These are phyloP conservation scores for Chlamydomonas urium DNA, from an alignment of 139 green algal genomes.

Conservation along the genomic window DNA sequence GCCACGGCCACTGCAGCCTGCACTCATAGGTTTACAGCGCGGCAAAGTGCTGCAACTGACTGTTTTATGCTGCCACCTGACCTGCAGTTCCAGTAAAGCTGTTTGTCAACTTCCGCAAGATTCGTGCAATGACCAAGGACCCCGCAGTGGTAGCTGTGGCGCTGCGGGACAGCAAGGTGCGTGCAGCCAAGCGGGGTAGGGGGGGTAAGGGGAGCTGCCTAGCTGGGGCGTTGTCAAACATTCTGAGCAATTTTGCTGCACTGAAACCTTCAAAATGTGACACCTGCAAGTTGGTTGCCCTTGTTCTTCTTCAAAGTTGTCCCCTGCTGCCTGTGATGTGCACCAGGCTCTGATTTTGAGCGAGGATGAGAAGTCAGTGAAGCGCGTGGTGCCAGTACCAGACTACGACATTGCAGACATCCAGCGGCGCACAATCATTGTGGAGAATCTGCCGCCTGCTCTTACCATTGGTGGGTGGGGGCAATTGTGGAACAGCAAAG, in stretches of 20 bases:
- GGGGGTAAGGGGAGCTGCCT: too few species aligned
- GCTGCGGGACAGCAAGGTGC: slow-evolving; percentile 23
- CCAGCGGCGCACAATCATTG: slow-evolving; percentile 45
- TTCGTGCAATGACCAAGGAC: slow-evolving; percentile 45
- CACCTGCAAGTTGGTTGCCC: too few species aligned
- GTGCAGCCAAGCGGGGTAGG: too few species aligned
- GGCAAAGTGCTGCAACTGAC: too few species aligned
- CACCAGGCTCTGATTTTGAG: slow-evolving; percentile 1
- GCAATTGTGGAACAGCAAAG: too few species aligned
- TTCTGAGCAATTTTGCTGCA: too few species aligned
- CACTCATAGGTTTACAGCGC: too few species aligned
- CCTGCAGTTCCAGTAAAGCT: slow-evolving; percentile 55
- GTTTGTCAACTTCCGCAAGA: slow-evolving; percentile 56
- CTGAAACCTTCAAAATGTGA: too few species aligned
- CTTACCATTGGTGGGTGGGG: slow-evolving; percentile 56
- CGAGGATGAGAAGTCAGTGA: neutral
- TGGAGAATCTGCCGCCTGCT: slow-evolving; percentile 47
- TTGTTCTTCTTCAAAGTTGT: too few species aligned
- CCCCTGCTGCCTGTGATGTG: neutral
- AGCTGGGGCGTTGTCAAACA: too few species aligned
- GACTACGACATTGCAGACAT: slow-evolving; percentile 53
- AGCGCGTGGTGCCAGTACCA: slow-evolving; percentile 31
- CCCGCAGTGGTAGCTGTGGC: slow-evolving; percentile 32
- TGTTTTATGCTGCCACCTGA: too few species aligned
- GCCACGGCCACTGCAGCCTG: too few species aligned